Evolutionary conservation across 768 basidiomycete species (phyloP).

Genomic region (Panaeolus cyanescens): DNA sequence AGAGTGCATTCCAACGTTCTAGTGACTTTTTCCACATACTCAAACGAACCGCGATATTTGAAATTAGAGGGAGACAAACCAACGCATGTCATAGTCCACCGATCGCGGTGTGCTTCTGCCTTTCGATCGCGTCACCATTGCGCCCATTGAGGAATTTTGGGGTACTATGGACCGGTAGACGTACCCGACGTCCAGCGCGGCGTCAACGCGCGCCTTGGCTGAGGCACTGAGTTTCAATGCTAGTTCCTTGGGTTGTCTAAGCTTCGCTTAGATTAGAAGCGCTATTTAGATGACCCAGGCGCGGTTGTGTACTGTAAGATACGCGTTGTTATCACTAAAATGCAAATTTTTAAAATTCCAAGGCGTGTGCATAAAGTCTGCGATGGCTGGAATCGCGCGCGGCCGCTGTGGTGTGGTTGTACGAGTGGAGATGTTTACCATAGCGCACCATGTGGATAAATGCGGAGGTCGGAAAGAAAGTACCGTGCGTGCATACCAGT

Average conservation of each 20-base stretch:
- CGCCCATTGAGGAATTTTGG: not conserved
- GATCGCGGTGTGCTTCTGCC: not conserved
- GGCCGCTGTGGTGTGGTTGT: not conserved
- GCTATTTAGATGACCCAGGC: not conserved
- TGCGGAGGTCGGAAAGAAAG: not conserved
- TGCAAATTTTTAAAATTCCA: not conserved
- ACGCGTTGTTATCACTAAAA: not conserved
- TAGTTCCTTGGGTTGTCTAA: not conserved
- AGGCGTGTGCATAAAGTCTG: not conserved
- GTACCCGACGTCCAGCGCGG: not conserved
- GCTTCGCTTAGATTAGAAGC: not conserved
- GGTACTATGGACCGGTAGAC: not conserved
- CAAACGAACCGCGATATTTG: not conserved
- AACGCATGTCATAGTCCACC: not conserved
- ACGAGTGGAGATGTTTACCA: not conserved
- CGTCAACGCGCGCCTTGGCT: not conserved
- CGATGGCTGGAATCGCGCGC: not conserved
- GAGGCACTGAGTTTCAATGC: not conserved
- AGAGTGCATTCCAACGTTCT: not conserved
- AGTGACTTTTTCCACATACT: not conserved
- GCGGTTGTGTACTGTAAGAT: not conserved
- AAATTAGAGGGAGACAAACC: not conserved
- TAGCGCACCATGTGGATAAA: not conserved
- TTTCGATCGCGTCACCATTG: not conserved
- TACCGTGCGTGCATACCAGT: not conserved